Evolutionary conservation across 2,329 filamentous ascomycete species (phyloP), one percentile per base, ranked within the genome.

Genomic region (Apiospora koreana): DNA sequence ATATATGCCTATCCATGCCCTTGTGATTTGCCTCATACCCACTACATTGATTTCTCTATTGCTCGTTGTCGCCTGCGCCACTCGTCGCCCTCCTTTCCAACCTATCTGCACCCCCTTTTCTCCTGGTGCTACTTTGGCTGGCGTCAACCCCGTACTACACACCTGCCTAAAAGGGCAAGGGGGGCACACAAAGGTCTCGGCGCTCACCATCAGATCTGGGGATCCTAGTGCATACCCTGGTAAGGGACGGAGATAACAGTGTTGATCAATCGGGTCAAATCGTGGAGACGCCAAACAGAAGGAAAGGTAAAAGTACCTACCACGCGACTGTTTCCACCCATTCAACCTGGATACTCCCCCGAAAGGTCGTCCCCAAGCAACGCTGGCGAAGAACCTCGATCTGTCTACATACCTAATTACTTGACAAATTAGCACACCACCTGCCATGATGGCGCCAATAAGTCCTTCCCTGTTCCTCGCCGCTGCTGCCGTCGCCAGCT

Each of bases 81-180:
- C 45, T 46, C 6, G 6, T 46, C 46, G 10, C 12, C 23, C 14
- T 25, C 46, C 46, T 50, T 25, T 14, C n/a, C 23, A 14, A n/a
- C 8, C 16, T n/a, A 50, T 14, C 25, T n/a, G 46, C 3, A 35
- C 8, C 8, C 4, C 35, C 8, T 8, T 35, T 35, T 14, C 23
- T 25, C 5, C 46, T 25, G 16, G 4, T 35, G 35, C 8, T 35
- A 4, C 35, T 35, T 35, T 7, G 14, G 46, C 10, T 25, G 48
- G 18, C 48, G 18, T 12, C 48, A 31, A 21, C 16, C 25, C 54
- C 54, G 31, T 62, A 28, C 21, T n/a, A 38, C 54, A 9, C 54
- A 38, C 54, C 54, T 62, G 28, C 54, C 54, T 62, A 62, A 62
- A 62, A 31, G 28, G 54, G 54, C 54, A 62, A 62, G 28, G 31